Evolutionary conservation across 1,284 basidiomycete genomes (phyloP).

Genomic region (Sporisorium iseilematis-ciliati): DNA sequence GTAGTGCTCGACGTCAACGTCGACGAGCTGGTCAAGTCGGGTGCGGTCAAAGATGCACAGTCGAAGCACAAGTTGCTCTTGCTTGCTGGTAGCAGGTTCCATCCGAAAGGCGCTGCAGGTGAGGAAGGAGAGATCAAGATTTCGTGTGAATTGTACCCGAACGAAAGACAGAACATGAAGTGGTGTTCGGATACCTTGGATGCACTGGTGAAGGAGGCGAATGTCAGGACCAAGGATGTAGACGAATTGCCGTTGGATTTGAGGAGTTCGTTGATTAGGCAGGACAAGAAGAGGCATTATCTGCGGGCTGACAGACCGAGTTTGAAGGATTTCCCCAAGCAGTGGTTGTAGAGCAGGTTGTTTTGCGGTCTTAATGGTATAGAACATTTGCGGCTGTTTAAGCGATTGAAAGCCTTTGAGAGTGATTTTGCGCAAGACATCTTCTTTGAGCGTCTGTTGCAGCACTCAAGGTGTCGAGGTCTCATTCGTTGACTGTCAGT

Average conservation of each 20-base stretch:
- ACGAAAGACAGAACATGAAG: slow-evolving; percentile 70
- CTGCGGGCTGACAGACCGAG: slow-evolving; percentile 51
- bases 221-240: slow-evolving; percentile 57
- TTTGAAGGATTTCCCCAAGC: slow-evolving; percentile 67
- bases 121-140: slow-evolving; percentile 67
- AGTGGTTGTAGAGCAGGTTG: slow-evolving; percentile 65
- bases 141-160: slow-evolving; percentile 68
- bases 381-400: too few relatives aligned
- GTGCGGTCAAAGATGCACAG: slow-evolving; percentile 42
- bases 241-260: slow-evolving; percentile 68
- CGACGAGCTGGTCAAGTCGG: slow-evolving; percentile 51
- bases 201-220: slow-evolving; percentile 68
- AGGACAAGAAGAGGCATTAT: slow-evolving; percentile 54
- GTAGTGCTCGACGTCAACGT: slow-evolving; percentile 65
- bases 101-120: slow-evolving; percentile 13
- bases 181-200: slow-evolving; percentile 71
- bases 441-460: too few relatives aligned
- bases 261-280: slow-evolving; percentile 53
- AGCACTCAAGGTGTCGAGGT: too few relatives aligned
- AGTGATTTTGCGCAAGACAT: too few relatives aligned
- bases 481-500: too few relatives aligned
- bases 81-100: slow-evolving; percentile 67
- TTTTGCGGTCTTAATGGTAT: too few relatives aligned
- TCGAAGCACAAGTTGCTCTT: slow-evolving; percentile 70
- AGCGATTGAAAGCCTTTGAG: too few relatives aligned